phyloP scores from a whole-genome alignment of 306 rosid genomes.

The Mucuna pruriens region DNA sequence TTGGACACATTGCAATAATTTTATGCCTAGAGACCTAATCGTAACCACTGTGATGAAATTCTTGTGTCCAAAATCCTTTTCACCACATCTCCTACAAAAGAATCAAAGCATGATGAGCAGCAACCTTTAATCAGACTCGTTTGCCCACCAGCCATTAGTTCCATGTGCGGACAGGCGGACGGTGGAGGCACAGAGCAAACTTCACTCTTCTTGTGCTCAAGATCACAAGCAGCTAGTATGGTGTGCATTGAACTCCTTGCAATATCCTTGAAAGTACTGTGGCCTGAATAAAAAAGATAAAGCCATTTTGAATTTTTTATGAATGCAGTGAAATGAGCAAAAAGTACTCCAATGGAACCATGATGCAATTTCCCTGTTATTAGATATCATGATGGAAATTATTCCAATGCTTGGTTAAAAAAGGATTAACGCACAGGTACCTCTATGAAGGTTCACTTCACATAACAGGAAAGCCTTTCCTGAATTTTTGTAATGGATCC shows the following conservation, averaged over 20 bases:
- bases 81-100: slow-evolving; percentile 70
- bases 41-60: slow-evolving; percentile 62
- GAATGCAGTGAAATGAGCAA: slow-evolving; percentile 11
- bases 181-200: slow-evolving; percentile 64
- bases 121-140: slow-evolving; percentile 69
- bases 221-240: slow-evolving; percentile 77
- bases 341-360: slow-evolving; percentile 15
- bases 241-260: slow-evolving; percentile 65
- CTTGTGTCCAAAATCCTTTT: slow-evolving; percentile 64
- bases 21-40: slow-evolving; percentile 63
- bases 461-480: slow-evolving; percentile 22
- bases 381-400: slow-evolving; percentile 23
- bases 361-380: slow-evolving; percentile 26
- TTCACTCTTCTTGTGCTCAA: slow-evolving; percentile 63
- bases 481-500: slow-evolving; percentile 14
- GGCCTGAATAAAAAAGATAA: slow-evolving; percentile 57
- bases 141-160: slow-evolving; percentile 57
- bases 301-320: slow-evolving; percentile 26
- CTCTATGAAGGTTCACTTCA: slow-evolving; percentile 27
- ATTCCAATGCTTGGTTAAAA: slow-evolving; percentile 28
- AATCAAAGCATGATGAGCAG: slow-evolving; percentile 87
- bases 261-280: slow-evolving; percentile 55
- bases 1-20: slow-evolving; percentile 35
- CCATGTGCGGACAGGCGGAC: slow-evolving; percentile 69
- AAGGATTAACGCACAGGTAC: slow-evolving; percentile 18